Percentiles rank a stretch among this genome's conserved stretches.
Conservation (phyloP, 805 yeast species). For the Lipomyces starkeyi region DNA sequence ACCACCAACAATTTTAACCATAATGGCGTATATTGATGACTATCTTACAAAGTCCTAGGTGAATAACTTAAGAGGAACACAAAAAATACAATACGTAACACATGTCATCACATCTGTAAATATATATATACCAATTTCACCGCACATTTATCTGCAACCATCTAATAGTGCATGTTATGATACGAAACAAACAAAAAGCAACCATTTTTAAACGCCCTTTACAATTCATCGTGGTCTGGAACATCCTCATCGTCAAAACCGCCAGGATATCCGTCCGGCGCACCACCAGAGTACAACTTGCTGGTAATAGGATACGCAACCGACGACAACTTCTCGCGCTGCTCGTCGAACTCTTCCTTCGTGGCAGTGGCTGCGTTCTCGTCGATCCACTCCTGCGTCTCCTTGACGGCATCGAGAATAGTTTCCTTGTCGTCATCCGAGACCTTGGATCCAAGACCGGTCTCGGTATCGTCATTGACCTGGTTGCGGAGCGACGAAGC, state of each 20-base stretch:
- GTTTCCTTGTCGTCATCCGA: slow-evolving; percentile 92
- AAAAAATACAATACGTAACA: neutral
- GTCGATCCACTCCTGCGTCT: slow-evolving; percentile 85
- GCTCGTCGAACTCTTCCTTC: slow-evolving; percentile 91
- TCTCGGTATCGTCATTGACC: slow-evolving; percentile 55
- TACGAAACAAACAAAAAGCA: neutral
- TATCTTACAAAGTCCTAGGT: slow-evolving; percentile 1
- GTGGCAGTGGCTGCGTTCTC: slow-evolving; percentile 86
- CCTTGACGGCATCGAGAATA: slow-evolving; percentile 83
- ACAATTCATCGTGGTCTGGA: slow-evolving; percentile 69
- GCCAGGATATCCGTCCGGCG: slow-evolving; percentile 40
- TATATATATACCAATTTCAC: neutral
- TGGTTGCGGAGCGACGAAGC: slow-evolving; percentile 82
- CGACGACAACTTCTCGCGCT: slow-evolving; percentile 78
- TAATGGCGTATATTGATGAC: neutral
- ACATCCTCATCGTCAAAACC: slow-evolving; percentile 60
- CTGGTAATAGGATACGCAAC: slow-evolving; percentile 91
- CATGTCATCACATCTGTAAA: neutral
- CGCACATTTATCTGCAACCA: neutral
- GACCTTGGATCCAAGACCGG: slow-evolving; percentile 75
- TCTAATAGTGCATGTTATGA: neutral
- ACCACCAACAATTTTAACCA: neutral
- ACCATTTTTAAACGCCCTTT: slow-evolving; percentile 17
- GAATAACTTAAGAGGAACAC: neutral
- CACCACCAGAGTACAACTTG: slow-evolving; percentile 67